Conservation (phyloP, 2,329 filamentous ascomycete species). For the Pseudopyricularia javanii region DNA sequence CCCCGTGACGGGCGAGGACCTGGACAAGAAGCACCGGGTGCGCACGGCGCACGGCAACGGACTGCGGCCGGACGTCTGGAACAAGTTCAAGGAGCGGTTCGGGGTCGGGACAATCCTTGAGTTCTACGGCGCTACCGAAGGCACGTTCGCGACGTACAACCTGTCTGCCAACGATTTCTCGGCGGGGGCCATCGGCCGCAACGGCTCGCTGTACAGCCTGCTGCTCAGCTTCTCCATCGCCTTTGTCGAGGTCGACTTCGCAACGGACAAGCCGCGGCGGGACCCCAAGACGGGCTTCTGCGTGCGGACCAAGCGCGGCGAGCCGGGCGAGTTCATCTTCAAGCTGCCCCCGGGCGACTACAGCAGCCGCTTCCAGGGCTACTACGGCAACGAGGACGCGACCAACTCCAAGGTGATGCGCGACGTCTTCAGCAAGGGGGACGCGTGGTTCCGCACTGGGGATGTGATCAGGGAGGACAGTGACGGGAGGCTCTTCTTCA, state of each 20-base stretch:
- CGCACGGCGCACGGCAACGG: conserved; percentile 54
- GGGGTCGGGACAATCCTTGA: conserved; percentile 51
- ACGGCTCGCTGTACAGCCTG: conserved; percentile 47
- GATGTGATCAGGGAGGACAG: conserved; percentile 62
- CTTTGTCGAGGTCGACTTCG: conserved; percentile 60
- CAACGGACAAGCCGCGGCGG: conserved; percentile 55
- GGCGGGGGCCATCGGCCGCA: conserved; percentile 67
- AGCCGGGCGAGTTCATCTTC: conserved; percentile 66
- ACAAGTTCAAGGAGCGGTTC: conserved; percentile 50
- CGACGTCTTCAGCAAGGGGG: conserved; percentile 60
- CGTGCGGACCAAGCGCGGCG: conserved; percentile 39
- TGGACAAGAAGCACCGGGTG: conserved; percentile 65
- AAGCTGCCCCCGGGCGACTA: conserved; percentile 49
- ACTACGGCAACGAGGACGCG: conserved; percentile 62
- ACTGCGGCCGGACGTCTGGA: conserved; percentile 57
- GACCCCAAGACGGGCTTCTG: conserved; percentile 61
- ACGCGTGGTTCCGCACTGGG: conserved; percentile 76
- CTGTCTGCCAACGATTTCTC: conserved; percentile 62
- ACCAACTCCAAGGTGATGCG: conserved; percentile 63
- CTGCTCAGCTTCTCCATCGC: conserved; percentile 37
- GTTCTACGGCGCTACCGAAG: conserved; percentile 71
- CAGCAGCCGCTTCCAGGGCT: conserved; percentile 61
- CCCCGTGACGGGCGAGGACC: conserved; percentile 48
- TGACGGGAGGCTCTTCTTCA: conserved; percentile 67
- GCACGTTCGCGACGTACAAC: conserved; percentile 52